phyloP scores from a whole-genome alignment of 768 basidiomycete species.

The Sistotremastrum suecicum region DNA sequence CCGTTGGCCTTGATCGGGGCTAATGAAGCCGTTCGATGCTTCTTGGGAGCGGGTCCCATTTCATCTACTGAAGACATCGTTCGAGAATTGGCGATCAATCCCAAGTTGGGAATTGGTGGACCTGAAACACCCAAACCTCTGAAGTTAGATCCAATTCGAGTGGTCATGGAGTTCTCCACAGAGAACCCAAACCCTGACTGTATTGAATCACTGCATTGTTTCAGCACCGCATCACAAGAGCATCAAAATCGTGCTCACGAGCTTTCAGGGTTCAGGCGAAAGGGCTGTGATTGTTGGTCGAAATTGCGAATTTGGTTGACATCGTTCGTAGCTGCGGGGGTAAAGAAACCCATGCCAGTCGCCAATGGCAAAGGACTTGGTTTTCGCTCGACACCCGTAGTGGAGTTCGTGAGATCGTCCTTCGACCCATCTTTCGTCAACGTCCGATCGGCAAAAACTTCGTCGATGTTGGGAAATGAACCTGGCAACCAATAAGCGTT shows the following conservation, averaged over 20 bases:
- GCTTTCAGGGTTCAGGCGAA: conserved; percentile 38
- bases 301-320: conserved; percentile 41
- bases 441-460: conserved; percentile 53
- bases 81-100: conserved; percentile 39
- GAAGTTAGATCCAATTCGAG: not conserved
- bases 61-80: conserved; percentile 77
- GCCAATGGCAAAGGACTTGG: conserved; percentile 30
- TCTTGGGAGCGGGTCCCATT: conserved; percentile 64
- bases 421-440: conserved; percentile 36
- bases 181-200: too few species aligned
- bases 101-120: conserved; percentile 9
- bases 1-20: conserved; percentile 33
- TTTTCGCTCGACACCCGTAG: conserved; percentile 6
- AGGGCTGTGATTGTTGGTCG: conserved; percentile 11
- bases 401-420: conserved; percentile 11
- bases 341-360: conserved; percentile 66
- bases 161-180: too few species aligned
- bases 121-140: too few species aligned
- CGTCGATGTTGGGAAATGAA: conserved; percentile 54
- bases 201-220: too few species aligned
- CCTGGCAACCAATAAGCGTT: conserved; percentile 28
- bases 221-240: too few species aligned
- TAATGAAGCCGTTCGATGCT: conserved; percentile 48
- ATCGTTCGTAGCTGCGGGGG: conserved; percentile 46
- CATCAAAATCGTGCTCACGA: conserved; percentile 30